phyloP scores from a whole-genome alignment of 2,329 filamentous ascomycete genomes.

The Nothomitra cinnamomea region DNA sequence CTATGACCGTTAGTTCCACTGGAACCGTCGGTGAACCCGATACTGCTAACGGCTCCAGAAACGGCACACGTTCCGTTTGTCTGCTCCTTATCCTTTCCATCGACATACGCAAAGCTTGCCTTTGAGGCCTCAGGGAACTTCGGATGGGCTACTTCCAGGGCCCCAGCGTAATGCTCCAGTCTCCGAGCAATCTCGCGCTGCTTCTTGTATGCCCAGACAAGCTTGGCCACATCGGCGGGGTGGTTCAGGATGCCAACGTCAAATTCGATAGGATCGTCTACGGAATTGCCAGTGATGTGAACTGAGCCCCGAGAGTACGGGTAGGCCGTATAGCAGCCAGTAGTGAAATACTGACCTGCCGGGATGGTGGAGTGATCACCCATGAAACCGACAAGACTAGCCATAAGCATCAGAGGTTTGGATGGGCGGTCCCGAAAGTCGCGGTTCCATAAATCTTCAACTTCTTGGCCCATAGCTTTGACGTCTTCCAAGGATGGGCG shows the following conservation, averaged over 20 bases:
- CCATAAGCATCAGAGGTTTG: constrained; percentile 31
- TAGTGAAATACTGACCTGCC: constrained; percentile 34
- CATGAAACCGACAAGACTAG: constrained; percentile 19
- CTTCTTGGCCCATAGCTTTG: constrained; percentile 33
- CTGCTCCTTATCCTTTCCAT: constrained; percentile 13
- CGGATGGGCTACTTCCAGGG: constrained; percentile 23
- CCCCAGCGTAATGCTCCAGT: constrained; percentile 31
- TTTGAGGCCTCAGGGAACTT: constrained; percentile 26
- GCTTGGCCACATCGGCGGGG: constrained; percentile 36
- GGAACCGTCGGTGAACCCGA: too few relatives aligned
- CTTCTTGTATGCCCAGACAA: constrained; percentile 47
- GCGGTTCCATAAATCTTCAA: constrained; percentile 35
- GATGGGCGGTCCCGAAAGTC: constrained; percentile 33
- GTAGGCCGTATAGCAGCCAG: constrained; percentile 38
- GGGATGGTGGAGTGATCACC: constrained; percentile 25
- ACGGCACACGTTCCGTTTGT: too few relatives aligned
- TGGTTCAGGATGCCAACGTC: constrained; percentile 40
- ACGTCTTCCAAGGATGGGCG: constrained; percentile 37
- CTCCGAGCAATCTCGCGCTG: constrained; percentile 43
- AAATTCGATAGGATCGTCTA: constrained; percentile 34
- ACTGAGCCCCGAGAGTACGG: constrained; percentile 44
- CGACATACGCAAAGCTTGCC: constrained; percentile 24
- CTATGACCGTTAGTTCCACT: too few relatives aligned
- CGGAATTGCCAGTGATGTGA: constrained; percentile 32
- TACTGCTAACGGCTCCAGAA: too few relatives aligned